A percentile compares a stretch with the other conserved stretches of the same genome.
phyloP scores from a whole-genome alignment of 2,329 filamentous ascomycete species.

The Fusarium redolens region DNA sequence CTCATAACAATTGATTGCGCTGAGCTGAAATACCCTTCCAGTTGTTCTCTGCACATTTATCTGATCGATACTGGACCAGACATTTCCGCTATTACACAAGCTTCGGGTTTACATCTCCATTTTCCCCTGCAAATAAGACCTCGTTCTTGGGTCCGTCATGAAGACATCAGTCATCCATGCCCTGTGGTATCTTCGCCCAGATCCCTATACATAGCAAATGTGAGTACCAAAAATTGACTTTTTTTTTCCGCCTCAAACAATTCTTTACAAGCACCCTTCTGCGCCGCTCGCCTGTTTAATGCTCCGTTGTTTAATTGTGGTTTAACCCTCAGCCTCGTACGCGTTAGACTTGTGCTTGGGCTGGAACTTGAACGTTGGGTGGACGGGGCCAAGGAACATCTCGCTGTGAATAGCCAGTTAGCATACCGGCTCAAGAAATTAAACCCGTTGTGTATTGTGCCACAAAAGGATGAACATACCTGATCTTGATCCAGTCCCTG shows the following conservation, averaged over 20 bases:
- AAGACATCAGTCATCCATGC: not conserved
- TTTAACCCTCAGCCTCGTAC: conserved; percentile 80
- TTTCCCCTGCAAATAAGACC: not conserved
- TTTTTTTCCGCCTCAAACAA: not conserved
- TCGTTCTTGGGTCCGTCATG: not conserved
- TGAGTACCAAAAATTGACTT: conserved; percentile 6
- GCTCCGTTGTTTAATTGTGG: conserved; percentile 46
- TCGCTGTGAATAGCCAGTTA: conserved; percentile 68
- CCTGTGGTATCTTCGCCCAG: not conserved
- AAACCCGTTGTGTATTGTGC: not conserved
- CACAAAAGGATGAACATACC: conserved; percentile 64
- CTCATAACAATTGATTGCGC: not conserved
- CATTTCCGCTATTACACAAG: not conserved
- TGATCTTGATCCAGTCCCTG: conserved; percentile 98
- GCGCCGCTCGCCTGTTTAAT: not conserved
- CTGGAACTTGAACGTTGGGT: conserved; percentile 91
- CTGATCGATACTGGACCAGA: not conserved
- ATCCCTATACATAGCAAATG: not conserved
- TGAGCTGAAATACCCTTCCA: not conserved
- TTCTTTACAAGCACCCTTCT: not conserved
- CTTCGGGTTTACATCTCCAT: not conserved
- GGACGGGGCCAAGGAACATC: conserved; percentile 95
- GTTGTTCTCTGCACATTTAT: not conserved
- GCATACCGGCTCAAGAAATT: not conserved
- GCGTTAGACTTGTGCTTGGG: conserved; percentile 98